Conservation (phyloP, 2,329 filamentous ascomycete species). For the Coniochaeta sp. region DNA sequence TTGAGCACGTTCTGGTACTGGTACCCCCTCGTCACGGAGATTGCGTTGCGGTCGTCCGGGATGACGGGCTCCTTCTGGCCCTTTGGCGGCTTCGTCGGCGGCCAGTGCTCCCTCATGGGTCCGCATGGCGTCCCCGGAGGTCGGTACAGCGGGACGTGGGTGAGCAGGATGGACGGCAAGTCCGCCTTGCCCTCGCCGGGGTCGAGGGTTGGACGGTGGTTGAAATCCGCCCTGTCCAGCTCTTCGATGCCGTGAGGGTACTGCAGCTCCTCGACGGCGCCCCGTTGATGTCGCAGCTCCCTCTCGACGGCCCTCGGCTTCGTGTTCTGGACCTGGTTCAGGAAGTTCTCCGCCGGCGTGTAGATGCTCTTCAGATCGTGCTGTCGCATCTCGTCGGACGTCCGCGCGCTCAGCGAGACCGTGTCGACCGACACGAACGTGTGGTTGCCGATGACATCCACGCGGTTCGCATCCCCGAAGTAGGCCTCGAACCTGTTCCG, state of each 20-base stretch:
- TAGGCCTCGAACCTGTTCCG: slow-evolving; percentile 78
- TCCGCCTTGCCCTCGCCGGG: slow-evolving; percentile 43
- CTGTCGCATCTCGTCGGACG: slow-evolving; percentile 41
- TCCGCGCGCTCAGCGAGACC: slow-evolving; percentile 73
- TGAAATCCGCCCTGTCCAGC: slow-evolving; percentile 37
- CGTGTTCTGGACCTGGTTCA: slow-evolving; percentile 55
- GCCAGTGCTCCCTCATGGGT: slow-evolving; percentile 75
- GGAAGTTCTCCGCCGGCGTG: slow-evolving; percentile 67
- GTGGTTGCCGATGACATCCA: slow-evolving; percentile 91
- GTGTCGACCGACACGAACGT: slow-evolving; percentile 89
- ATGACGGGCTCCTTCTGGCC: slow-evolving; percentile 45
- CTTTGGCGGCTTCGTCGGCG: slow-evolving; percentile 56
- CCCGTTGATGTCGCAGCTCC: slow-evolving; percentile 59
- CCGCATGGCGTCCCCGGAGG: slow-evolving; percentile 80
- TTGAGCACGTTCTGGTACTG: slow-evolving; percentile 95
- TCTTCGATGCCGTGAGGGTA: slow-evolving; percentile 56
- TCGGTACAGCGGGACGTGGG: slow-evolving; percentile 85
- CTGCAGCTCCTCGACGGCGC: slow-evolving; percentile 45
- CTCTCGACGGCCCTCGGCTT: slow-evolving; percentile 63
- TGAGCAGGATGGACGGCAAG: slow-evolving; percentile 81
- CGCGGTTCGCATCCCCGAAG: slow-evolving; percentile 85
- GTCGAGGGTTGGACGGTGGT: slow-evolving; percentile 30
- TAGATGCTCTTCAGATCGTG: slow-evolving; percentile 59
- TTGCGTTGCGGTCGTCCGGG: slow-evolving; percentile 68
- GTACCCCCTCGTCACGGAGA: slow-evolving; percentile 72